Base-by-base conservation (phyloP, 176 grass and related monocot species). In the Coix lacrymajobi region DNA sequence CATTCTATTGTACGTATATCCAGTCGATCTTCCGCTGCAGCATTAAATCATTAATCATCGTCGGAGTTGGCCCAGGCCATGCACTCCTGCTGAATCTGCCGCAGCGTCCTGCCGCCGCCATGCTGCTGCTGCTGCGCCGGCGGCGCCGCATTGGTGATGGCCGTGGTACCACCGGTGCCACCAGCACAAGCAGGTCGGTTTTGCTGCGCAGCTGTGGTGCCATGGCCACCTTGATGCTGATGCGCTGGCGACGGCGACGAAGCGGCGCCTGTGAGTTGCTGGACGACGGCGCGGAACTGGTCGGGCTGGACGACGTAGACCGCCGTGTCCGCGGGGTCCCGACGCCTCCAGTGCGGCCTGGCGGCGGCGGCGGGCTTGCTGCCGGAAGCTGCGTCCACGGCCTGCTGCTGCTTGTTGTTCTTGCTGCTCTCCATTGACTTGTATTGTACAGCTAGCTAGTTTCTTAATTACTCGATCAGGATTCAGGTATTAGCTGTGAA, bases 221-320 rank as follows among this genome's bases (percentile, higher is more conserved):
- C 80, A 11, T 22, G 19, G 33, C 51, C 17, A 0, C 40, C 43
- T 16, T 49, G 12, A 6, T 44, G 14, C 6, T 36, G 62, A 37
- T 13, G 9, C 3, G 11, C 6, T 33, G 30, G 26, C 19, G 72
- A 3, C 4, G 22, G 22, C 3, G 77, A 4, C 1, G 60, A 19
- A 0, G 39, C 32, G 32, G 78, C 78, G 33, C 88, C 88, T 16
- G 88, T 85, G 72, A 89, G 88, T 29, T 81, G 72, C 72, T 89
- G 88, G 25, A 89, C 88, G 43, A 89, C 88, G 63, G 28, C 8
- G 25, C 88, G 78, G 65, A 89, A 89, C 41, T 89, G 71, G 26
- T 15, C 40, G 9, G 82, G 83, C 11, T 45, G 82, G 64, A 89
- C 83, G 20, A 85, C 41, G 88, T 89, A 81, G 46, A 89, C 83